Evolutionary conservation across 2,329 filamentous ascomycete genomes (phyloP).

Genomic region (Aspergillus sp.): DNA sequence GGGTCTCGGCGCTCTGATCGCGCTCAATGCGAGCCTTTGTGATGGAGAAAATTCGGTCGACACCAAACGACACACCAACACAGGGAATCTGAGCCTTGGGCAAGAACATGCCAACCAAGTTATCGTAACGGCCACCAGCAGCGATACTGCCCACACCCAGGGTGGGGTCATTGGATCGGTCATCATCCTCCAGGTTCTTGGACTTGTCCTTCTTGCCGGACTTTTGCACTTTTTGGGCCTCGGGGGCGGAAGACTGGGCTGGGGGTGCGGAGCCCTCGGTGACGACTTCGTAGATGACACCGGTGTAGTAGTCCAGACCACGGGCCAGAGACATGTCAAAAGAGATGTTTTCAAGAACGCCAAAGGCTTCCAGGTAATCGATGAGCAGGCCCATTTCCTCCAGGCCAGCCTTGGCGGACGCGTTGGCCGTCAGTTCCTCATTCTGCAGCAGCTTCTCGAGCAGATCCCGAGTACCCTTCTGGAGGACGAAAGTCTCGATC

Average conservation of each 20-base stretch:
- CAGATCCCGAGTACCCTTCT: constrained; percentile 70
- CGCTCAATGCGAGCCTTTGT: constrained; percentile 71
- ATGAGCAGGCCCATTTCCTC: constrained; percentile 77
- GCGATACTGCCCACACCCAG: constrained; percentile 83
- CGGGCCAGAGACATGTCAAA: constrained; percentile 88
- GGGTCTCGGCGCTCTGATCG: constrained; percentile 47
- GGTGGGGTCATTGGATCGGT: constrained; percentile 72
- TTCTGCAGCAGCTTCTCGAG: constrained; percentile 66
- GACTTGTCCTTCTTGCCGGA: constrained; percentile 42
- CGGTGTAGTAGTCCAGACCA: constrained; percentile 90
- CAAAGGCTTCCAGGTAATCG: constrained; percentile 74
- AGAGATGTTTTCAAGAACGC: constrained; percentile 67
- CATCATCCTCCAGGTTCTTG: constrained; percentile 56
- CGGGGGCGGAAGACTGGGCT: constrained; percentile 35
- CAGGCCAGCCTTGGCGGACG: constrained; percentile 71
- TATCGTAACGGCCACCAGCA: constrained; percentile 86
- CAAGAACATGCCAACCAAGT: constrained; percentile 90
- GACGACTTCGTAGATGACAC: constrained; percentile 84
- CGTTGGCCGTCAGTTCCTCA: constrained; percentile 64
- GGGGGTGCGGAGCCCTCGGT: constrained; percentile 69
- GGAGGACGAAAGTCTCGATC: constrained; percentile 79
- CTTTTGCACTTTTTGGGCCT: constrained; percentile 28
- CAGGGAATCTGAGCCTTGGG: constrained; percentile 83
- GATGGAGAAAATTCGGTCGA: constrained; percentile 92
- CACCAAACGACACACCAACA: constrained; percentile 86